Evolutionary conservation across 2,329 filamentous ascomycete genomes (phyloP), one percentile per base, ranked within the genome.

Genomic region (Colletotrichum orbiculare): DNA sequence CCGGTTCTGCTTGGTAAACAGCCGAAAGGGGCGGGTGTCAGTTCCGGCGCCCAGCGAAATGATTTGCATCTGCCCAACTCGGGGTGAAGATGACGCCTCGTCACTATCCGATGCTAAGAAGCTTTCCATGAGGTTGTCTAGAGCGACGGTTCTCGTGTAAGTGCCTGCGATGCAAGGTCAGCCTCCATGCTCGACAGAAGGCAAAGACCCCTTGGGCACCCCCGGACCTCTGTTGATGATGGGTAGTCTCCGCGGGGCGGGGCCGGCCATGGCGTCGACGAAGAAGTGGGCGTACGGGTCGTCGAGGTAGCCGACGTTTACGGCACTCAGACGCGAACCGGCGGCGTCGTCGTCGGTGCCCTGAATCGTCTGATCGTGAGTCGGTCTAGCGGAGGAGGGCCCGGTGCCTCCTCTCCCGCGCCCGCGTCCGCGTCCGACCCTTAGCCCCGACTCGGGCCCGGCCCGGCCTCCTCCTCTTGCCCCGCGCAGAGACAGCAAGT

Each of bases 1-100:
- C 6, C 72, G 68, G 7, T 66, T 57, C 0, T 80, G 75, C 13
- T 79, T 75, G 8, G 86, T 78, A 64, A 92, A 84, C 1, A 97
- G 80, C 17, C 93, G 89, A 73, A 97, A 94, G 65, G 89, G 91
- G 13, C 96, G 87, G 7, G 96, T 98, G 75, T 99, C 96, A 10
- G 94, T 97, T 33, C 96, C 96, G 13, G 96, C 95, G 37, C 96
- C 96, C 1, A 99, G 85, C 0, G 94, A 97, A 66, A 99, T 85
- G 65, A 99, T 93, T 75, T 99, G 96, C 67, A 87, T 88, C 48
- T 78, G 67, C 15, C 34, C 54, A 57, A 25, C 4, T 25, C 25
- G 25, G 4, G 25, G 25, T 25, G 34, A 64, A 33, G 17, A 66
- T 35, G n/a, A 70, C 69, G 39, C 71, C 68, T 69, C 68, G 4